Percentiles rank a stretch among this genome's conserved stretches.
Conservation (phyloP, 75 land plant species). For the Larix kaempferi region DNA sequence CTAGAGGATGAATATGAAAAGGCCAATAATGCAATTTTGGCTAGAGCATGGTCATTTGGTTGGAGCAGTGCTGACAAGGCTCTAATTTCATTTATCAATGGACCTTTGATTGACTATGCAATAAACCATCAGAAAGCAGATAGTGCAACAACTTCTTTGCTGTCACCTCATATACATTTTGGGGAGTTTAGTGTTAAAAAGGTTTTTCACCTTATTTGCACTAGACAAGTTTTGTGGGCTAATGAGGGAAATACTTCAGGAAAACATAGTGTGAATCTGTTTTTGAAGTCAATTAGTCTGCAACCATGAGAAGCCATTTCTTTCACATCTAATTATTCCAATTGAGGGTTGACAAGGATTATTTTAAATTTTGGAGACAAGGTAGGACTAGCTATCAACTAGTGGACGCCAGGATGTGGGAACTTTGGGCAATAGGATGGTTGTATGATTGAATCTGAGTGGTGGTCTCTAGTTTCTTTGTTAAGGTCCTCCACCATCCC, state of each 20-base stretch:
- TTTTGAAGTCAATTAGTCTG: constrained; percentile 83
- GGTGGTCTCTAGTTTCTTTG: constrained; percentile 92
- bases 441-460: constrained; percentile 88
- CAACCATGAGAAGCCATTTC: constrained; percentile 88
- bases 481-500: constrained; percentile 86
- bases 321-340: constrained; percentile 80
- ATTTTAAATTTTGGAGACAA: constrained; percentile 96
- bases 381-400: constrained; percentile 93
- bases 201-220: too few species aligned
- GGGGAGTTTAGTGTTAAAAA: constrained; percentile 64
- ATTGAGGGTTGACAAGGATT: constrained; percentile 72
- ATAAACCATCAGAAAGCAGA: constrained; percentile 73
- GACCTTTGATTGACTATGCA: constrained; percentile 70
- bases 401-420: constrained; percentile 98
- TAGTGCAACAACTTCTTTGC: not conserved
- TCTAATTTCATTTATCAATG: constrained; percentile 63
- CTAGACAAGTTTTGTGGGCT: constrained; percentile 76
- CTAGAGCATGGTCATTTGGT: constrained; percentile 91
- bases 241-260: constrained; percentile 77
- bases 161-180: constrained; percentile 26
- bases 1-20: constrained; percentile 85
- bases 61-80: constrained; percentile 91
- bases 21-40: constrained; percentile 86
- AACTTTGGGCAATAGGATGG: constrained; percentile 99
- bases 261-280: constrained; percentile 79